Conservation (phyloP, 1,139 yeast species). For the Candida tunisiensis region DNA sequence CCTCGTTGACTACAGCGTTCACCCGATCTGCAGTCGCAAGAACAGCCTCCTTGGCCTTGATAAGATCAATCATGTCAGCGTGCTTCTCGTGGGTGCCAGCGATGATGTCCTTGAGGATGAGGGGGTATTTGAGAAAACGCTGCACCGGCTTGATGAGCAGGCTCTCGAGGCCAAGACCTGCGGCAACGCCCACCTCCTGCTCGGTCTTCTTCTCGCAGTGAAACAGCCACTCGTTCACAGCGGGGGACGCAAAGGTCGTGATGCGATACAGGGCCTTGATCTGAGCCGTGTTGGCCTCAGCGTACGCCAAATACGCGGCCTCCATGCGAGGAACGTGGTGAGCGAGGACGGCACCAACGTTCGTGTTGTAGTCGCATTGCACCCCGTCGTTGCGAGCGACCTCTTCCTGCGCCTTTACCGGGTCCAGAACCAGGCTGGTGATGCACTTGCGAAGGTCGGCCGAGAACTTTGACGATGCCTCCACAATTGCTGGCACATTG, state of each 20-base stretch:
- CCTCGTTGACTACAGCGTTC: too few species aligned
- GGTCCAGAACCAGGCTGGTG: slow-evolving; percentile 3
- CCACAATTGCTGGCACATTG: slow-evolving; percentile 15
- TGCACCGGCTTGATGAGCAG: slow-evolving; percentile 27
- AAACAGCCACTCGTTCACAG: slow-evolving; percentile 16
- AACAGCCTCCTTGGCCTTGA: too few species aligned
- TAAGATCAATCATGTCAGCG: background rate
- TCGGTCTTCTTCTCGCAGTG: slow-evolving; percentile 13
- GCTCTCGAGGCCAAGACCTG: slow-evolving; percentile 25
- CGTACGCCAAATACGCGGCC: slow-evolving; percentile 15
- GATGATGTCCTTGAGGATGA: slow-evolving; percentile 16
- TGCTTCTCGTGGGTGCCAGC: slow-evolving; percentile 10
- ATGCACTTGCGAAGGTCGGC: slow-evolving; percentile 10
- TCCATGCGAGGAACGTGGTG: slow-evolving; percentile 17
- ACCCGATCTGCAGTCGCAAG: too few species aligned
- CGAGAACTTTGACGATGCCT: slow-evolving; percentile 13
- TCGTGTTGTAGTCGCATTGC: slow-evolving; percentile 16
- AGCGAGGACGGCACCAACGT: slow-evolving; percentile 17
- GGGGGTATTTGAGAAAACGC: slow-evolving; percentile 24
- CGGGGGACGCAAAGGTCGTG: slow-evolving; percentile 12
- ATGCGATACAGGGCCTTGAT: slow-evolving; percentile 13
- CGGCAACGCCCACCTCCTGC: slow-evolving; percentile 15
- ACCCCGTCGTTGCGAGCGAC: slow-evolving; percentile 5
- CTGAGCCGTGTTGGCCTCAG: slow-evolving; percentile 16
- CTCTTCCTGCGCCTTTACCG: slow-evolving; percentile 4